These are phyloP conservation scores for Chlorella sp. DNA, from an alignment of 139 green algal species.

Conservation along the genomic window DNA sequence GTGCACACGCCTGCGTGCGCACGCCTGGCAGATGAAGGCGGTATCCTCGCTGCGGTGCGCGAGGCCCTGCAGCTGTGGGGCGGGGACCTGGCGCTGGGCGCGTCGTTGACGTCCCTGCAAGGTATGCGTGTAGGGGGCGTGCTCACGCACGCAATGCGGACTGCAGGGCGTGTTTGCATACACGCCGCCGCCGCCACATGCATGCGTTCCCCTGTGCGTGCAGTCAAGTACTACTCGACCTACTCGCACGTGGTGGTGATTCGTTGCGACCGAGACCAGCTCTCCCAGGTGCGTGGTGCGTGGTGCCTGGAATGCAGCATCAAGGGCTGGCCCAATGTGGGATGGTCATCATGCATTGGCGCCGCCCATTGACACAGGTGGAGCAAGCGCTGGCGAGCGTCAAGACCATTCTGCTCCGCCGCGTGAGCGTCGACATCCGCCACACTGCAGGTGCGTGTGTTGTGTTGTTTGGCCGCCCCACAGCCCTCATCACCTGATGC, in stretches of 20 bases:
- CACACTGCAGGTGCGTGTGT: neutral
- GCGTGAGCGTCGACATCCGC: neutral
- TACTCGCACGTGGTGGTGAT: neutral
- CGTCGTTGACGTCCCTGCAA: neutral
- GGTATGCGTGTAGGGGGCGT: neutral
- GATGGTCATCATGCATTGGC: neutral
- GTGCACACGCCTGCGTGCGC: too few relatives aligned
- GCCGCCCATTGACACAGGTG: neutral
- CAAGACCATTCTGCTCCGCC: neutral
- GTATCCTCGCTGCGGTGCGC: neutral
- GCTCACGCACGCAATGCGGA: too few relatives aligned
- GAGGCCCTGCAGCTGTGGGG: neutral
- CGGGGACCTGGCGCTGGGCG: neutral
- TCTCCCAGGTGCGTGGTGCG: neutral
- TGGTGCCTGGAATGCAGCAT: neutral
- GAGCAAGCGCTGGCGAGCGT: neutral
- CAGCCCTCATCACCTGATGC: too few relatives aligned
- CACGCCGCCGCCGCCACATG: neutral
- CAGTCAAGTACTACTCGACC: neutral
- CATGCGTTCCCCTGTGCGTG: neutral
- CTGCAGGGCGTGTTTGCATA: neutral
- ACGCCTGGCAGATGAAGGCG: neutral
- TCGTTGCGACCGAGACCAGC: neutral
- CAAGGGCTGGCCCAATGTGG: neutral
- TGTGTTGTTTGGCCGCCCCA: too few relatives aligned